Base-by-base conservation (phyloP, 257 asterid species). In the Galeopsis tetrahit region DNA sequence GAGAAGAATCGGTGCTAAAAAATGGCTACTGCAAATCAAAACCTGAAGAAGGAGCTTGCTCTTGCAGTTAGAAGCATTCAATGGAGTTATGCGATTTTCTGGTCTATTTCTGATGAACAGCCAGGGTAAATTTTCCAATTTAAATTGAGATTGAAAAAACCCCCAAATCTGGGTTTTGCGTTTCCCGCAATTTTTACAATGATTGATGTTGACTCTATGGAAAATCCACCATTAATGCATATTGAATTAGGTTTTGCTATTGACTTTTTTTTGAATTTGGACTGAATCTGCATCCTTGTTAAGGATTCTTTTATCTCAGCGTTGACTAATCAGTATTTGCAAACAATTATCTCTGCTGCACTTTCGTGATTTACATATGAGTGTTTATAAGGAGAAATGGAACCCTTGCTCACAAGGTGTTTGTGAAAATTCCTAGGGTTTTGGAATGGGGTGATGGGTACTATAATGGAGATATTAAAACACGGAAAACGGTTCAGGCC, bases 401-500 rank as follows among this genome's bases (percentile, higher is more conserved):
- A 14, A 14, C 21, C 31, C 42, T 15, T 66, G 13, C 71, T 55
- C 21, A 11, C 33, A 2, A 48, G 35, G n/a, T 68, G 34, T 71
- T 40, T 46, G 69, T 46, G 53, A 49, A 56, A 35, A 56, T 67
- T 66, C 60, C 17, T 46, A 93, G 98, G 87, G 82, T 74, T 31
- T 77, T 89, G 87, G 85, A 81, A 82, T 91, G 98, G 98, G 75
- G 84, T 49, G 92, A 85, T 38, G 98, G 98, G 69, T 91, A 83
- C 88, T 93, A 93, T 59, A 93, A 93, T 71, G 98, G 96, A 52
- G 98, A 91, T 58, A 89, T 93, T 14, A 93, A 91, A 80, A 93
- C 96, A 51, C 84, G 97, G 74, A 91, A 89, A 73, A 93, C 96
- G 4, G 88, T 89, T 66, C 91, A 90, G 63, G 69, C 89, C 0